A percentile compares a stretch with the other conserved stretches of the same genome.
Evolutionary conservation across 192 early-diverging fungal species (phyloP).

Genomic region (Allomyces macrogynus): DNA sequence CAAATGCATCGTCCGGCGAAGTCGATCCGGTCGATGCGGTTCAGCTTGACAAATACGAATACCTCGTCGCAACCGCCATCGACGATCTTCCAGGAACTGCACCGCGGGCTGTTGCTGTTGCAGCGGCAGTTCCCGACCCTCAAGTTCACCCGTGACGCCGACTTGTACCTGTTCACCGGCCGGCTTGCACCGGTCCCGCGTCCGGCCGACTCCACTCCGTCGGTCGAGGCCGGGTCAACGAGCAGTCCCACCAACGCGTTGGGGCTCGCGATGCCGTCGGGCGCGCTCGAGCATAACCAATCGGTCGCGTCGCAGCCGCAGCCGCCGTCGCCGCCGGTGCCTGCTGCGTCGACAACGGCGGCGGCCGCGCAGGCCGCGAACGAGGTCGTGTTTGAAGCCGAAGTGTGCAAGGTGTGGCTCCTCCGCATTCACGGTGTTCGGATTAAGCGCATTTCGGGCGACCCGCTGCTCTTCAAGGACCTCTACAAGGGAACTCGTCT

Average conservation of each 20-base stretch:
- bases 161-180: conserved; percentile 29
- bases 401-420: conserved; percentile 42
- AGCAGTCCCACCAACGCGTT: too few species aligned
- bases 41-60: conserved; percentile 22
- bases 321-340: too few species aligned
- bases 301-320: too few species aligned
- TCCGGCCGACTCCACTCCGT: too few species aligned
- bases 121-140: conserved; percentile 9
- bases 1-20: conserved; percentile 27
- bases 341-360: too few species aligned
- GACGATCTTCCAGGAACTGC: conserved; percentile 36
- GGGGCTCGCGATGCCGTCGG: too few species aligned
- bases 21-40: conserved; percentile 26
- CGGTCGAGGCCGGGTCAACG: too few species aligned
- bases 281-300: too few species aligned
- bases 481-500: conserved; percentile 12
- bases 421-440: conserved; percentile 30
- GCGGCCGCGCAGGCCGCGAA: conserved; percentile 2
- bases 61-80: conserved; percentile 22
- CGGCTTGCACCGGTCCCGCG: conserved; percentile 5
- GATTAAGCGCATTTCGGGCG: conserved; percentile 28
- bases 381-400: conserved; percentile 33
- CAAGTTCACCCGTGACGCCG: conserved; percentile 14
- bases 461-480: conserved; percentile 27
- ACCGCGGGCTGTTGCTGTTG: conserved; percentile 22